phyloP scores from a whole-genome alignment of 768 basidiomycete species.

The Mycena vulgaris region DNA sequence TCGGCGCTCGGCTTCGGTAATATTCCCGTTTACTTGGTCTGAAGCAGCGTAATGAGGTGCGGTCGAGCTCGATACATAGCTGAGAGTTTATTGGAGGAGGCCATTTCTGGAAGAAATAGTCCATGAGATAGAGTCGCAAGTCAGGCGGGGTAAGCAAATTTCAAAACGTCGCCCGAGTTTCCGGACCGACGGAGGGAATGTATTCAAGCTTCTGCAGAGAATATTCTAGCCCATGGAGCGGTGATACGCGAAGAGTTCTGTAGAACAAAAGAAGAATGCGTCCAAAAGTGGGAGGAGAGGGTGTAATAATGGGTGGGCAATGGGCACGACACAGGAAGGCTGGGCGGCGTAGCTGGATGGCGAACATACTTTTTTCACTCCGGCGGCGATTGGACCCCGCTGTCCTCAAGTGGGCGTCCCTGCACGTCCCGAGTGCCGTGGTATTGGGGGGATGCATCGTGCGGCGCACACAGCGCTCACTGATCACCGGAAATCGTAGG shows the following conservation, averaged over 20 bases:
- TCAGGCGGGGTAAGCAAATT: background rate
- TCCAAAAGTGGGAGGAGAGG: constrained; percentile 3
- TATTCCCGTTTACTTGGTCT: background rate
- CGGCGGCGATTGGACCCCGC: background rate
- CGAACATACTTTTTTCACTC: background rate
- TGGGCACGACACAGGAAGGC: background rate
- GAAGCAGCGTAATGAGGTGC: no score
- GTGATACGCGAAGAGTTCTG: constrained; percentile 3
- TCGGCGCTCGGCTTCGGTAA: background rate
- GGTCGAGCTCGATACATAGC: background rate
- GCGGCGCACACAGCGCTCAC: background rate
- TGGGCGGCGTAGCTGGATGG: background rate
- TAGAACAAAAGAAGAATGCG: constrained; percentile 19
- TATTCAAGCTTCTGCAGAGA: constrained; percentile 22
- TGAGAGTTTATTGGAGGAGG: background rate
- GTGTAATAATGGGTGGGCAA: background rate
- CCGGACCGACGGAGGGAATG: background rate
- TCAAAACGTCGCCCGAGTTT: background rate
- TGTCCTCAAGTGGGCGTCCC: constrained; percentile 3
- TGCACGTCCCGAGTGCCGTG: background rate
- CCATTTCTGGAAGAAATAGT: background rate
- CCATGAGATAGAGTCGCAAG: background rate
- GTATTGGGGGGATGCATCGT: background rate
- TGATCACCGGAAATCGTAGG: constrained; percentile 24
- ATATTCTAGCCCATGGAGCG: constrained; percentile 30